phyloP scores from a whole-genome alignment of 108 stramenopile genomes.

The Pseudonitzschia multistriata region DNA sequence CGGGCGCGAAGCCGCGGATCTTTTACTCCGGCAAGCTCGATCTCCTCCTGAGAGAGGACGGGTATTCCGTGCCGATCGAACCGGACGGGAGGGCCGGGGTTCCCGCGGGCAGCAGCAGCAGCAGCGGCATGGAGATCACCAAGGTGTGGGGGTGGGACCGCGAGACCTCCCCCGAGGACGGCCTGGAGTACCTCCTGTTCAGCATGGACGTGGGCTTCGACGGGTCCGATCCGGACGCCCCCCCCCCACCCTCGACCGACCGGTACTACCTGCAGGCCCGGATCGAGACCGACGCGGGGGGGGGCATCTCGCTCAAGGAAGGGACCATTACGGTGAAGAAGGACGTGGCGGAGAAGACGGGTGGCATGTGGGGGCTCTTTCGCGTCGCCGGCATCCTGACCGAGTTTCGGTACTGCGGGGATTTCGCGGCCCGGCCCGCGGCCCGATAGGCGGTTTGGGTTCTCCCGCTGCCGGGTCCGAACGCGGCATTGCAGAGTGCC shows the following conservation, averaged over 20 bases:
- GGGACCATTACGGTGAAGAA: constrained; percentile 66
- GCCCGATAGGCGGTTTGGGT: neutral
- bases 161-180: constrained; percentile 50
- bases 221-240: constrained; percentile 22
- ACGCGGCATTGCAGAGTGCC: no score
- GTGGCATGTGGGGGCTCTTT: constrained; percentile 55
- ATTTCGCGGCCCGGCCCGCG: constrained; percentile 28
- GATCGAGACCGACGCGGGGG: neutral
- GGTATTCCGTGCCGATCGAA: constrained; percentile 48
- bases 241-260: neutral
- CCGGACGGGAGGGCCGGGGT: neutral
- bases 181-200: constrained; percentile 51
- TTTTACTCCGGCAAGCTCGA: constrained; percentile 54
- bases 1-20: neutral
- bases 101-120: neutral
- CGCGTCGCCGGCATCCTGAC: constrained; percentile 53
- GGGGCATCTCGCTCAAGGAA: constrained; percentile 38
- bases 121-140: constrained; percentile 22
- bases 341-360: constrained; percentile 41
- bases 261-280: constrained; percentile 24
- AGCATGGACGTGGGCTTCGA: constrained; percentile 50
- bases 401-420: constrained; percentile 44
- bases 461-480: no score
- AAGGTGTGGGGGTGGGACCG: constrained; percentile 75
- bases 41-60: constrained; percentile 45